Percentiles rank a stretch among this genome's conserved stretches.
Conservation (phyloP, 495 filamentous ascomycete genomes). For the Pyronema domesticum region DNA sequence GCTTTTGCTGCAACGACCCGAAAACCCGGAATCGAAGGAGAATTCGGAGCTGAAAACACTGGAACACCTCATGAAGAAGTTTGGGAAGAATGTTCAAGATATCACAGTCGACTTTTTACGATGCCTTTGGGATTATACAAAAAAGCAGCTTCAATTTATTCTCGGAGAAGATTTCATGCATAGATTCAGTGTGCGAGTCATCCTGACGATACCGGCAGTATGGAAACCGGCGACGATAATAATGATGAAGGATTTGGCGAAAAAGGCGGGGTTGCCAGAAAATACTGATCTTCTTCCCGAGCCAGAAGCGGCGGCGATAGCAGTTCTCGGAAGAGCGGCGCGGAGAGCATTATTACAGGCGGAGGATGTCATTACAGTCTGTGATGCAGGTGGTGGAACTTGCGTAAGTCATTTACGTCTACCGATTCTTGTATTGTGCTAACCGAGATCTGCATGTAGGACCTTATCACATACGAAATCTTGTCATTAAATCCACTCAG, state of each 20-base stretch:
- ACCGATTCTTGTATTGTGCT: not conserved
- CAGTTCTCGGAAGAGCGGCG: not conserved
- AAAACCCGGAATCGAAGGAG: not conserved
- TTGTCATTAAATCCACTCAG: not conserved
- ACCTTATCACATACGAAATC: constrained; percentile 1
- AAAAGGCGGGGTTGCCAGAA: not conserved
- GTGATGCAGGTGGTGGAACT: not conserved
- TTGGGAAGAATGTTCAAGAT: not conserved
- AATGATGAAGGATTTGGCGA: not conserved
- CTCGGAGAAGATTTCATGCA: not conserved
- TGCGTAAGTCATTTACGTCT: not conserved
- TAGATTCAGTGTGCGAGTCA: not conserved
- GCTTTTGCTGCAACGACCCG: not conserved
- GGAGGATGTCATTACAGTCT: constrained; percentile 1
- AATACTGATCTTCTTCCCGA: not conserved
- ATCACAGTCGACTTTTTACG: not conserved
- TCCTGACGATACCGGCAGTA: not conserved
- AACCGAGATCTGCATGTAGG: not conserved
- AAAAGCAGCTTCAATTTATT: not conserved
- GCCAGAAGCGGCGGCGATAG: not conserved
- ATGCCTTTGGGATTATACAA: not conserved
- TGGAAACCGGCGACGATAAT: not conserved
- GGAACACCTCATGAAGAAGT: not conserved
- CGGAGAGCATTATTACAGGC: not conserved
- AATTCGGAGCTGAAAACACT: not conserved